Evolutionary conservation across 768 basidiomycete species (phyloP).

Genomic region (Mycena kentingensis): DNA sequence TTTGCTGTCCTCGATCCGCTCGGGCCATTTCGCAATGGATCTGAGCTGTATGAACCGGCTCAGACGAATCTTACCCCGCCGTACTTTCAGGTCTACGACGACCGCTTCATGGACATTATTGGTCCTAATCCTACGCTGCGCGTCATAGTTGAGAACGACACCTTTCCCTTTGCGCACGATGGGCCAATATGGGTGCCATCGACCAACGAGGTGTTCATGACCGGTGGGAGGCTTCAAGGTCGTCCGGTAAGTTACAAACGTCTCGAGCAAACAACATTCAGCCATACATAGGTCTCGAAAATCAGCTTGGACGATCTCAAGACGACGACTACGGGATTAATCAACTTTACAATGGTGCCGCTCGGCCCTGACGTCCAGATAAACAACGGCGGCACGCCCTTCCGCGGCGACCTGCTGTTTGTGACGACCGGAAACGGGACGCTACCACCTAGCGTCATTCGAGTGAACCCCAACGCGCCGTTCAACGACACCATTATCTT

Average conservation of each 20-base stretch:
- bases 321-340: slow-evolving; percentile 12
- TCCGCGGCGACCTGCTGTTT: slow-evolving; percentile 48
- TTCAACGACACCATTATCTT: slow-evolving; percentile 43
- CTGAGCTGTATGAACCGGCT: slow-evolving; percentile 44
- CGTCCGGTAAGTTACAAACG: slow-evolving; percentile 45
- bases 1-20: slow-evolving; percentile 21
- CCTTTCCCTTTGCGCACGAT: slow-evolving; percentile 58
- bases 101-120: slow-evolving; percentile 46
- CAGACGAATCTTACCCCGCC: slow-evolving; percentile 45
- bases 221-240: slow-evolving; percentile 48
- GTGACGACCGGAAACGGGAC: slow-evolving; percentile 51
- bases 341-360: slow-evolving; percentile 21
- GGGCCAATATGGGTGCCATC: slow-evolving; percentile 53
- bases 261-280: slow-evolving; percentile 46
- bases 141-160: slow-evolving; percentile 43
- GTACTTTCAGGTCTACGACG: slow-evolving; percentile 56
- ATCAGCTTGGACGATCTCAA: slow-evolving; percentile 23
- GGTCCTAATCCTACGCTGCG: slow-evolving; percentile 48
- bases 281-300: slow-evolving; percentile 43
- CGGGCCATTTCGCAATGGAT: slow-evolving; percentile 21
- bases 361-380: slow-evolving; percentile 35
- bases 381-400: slow-evolving; percentile 51
- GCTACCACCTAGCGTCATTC: slow-evolving; percentile 36
- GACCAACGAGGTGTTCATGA: slow-evolving; percentile 56
- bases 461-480: slow-evolving; percentile 38